Conservation (phyloP, 345 rosid genomes). For the Schrenkiella parvula region DNA sequence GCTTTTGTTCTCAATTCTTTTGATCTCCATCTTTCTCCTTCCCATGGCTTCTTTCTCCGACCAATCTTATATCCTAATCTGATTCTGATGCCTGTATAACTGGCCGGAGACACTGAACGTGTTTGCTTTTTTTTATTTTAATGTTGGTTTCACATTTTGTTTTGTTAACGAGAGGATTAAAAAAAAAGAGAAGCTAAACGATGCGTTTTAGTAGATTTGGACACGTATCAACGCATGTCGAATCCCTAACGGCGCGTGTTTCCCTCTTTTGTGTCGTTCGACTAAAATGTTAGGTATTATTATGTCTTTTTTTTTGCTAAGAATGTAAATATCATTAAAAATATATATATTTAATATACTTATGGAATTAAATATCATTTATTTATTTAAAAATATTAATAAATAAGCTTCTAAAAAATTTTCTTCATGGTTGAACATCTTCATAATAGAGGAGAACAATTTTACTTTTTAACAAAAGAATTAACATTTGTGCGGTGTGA, state of each 20-base stretch:
- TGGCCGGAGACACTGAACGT: background rate
- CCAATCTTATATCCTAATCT: conserved; percentile 10
- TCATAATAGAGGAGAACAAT: too few species aligned
- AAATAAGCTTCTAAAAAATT: too few species aligned
- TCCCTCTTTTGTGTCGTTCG: background rate
- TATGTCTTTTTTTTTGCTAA: too few species aligned
- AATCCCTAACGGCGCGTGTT: background rate
- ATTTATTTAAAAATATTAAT: too few species aligned
- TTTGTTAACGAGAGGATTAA: background rate
- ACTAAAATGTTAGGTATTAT: background rate
- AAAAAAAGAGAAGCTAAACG: background rate
- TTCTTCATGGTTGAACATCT: too few species aligned
- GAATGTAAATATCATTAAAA: too few species aligned
- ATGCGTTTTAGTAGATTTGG: background rate
- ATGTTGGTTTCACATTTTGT: background rate
- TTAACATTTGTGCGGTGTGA: too few species aligned
- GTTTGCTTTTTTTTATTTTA: background rate
- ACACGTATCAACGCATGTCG: background rate
- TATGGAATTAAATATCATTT: too few species aligned
- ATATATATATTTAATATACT: too few species aligned
- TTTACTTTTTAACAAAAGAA: too few species aligned
- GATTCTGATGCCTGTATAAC: background rate
- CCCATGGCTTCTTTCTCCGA: conserved; percentile 35
- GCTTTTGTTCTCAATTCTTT: conserved; percentile 62
- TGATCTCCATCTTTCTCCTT: conserved; percentile 55